Percentiles rank a stretch among this genome's conserved stretches.
phyloP scores from a whole-genome alignment of 2,329 filamentous ascomycete species.

The Neonectria sp. region DNA sequence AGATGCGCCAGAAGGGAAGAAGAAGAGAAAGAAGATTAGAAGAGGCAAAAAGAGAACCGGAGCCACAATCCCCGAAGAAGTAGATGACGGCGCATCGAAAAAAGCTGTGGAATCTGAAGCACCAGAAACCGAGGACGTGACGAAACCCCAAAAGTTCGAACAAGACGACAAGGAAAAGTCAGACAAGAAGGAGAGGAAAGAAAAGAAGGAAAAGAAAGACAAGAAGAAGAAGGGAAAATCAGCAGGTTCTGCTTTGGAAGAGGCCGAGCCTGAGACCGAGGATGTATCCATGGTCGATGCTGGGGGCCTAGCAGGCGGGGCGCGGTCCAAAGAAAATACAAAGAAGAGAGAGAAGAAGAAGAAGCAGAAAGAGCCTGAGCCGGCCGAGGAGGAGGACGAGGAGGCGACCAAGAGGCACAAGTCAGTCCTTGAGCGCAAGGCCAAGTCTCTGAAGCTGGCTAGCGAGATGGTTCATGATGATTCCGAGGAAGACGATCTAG shows the following conservation, averaged over 20 bases:
- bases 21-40: constrained; percentile 43
- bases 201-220: constrained; percentile 29
- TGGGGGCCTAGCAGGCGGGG: constrained; percentile 16
- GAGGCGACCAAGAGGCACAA: constrained; percentile 60
- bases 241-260: background rate
- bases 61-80: constrained; percentile 33
- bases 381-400: constrained; percentile 42
- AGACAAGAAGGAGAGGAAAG: constrained; percentile 33
- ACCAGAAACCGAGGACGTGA: constrained; percentile 43
- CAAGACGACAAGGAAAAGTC: constrained; percentile 52
- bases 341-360: constrained; percentile 53
- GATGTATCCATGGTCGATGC: constrained; percentile 43
- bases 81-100: background rate
- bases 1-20: constrained; percentile 40
- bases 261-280: constrained; percentile 18
- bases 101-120: constrained; percentile 22
- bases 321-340: constrained; percentile 31
- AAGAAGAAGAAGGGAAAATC: constrained; percentile 27
- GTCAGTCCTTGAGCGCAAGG: constrained; percentile 68
- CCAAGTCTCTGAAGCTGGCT: constrained; percentile 68
- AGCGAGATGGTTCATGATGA: constrained; percentile 56
- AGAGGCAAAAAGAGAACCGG: constrained; percentile 43
- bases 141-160: constrained; percentile 48
- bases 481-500: constrained; percentile 52
- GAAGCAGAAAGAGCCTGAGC: constrained; percentile 44